These are phyloP conservation scores for Aspergillus bridgeri DNA, from an alignment of 495 filamentous ascomycete genomes.

Conservation along the genomic window DNA sequence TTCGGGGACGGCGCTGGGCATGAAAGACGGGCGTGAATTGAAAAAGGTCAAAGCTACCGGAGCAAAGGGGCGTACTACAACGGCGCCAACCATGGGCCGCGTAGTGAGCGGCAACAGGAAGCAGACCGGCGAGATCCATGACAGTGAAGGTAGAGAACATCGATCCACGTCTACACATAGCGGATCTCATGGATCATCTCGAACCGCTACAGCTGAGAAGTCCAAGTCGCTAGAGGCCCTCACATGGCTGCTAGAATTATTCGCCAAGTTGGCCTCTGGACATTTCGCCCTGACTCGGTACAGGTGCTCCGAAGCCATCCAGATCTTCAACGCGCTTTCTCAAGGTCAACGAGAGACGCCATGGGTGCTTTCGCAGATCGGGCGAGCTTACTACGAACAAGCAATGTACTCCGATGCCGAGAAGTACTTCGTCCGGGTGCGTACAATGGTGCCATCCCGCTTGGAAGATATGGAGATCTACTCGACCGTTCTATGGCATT, in stretches of 20 bases:
- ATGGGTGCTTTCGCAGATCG: constrained; percentile 91
- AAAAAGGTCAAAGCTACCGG: constrained; percentile 71
- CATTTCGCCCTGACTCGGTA: constrained; percentile 76
- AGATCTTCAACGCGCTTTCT: constrained; percentile 64
- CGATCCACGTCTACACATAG: constrained; percentile 27
- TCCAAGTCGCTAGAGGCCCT: constrained; percentile 73
- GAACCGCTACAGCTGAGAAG: constrained; percentile 29
- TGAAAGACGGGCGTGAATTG: constrained; percentile 65
- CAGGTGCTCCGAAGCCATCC: constrained; percentile 70
- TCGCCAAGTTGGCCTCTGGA: constrained; percentile 76
- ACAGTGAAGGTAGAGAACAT: constrained; percentile 60
- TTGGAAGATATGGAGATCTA: constrained; percentile 96
- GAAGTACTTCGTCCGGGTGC: constrained; percentile 74
- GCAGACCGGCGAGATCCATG: constrained; percentile 62
- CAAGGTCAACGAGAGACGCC: constrained; percentile 82
- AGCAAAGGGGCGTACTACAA: constrained; percentile 50
- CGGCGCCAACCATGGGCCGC: constrained; percentile 66
- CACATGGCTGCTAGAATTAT: constrained; percentile 73
- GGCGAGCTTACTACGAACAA: constrained; percentile 84
- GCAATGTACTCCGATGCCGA: constrained; percentile 81
- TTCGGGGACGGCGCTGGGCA: constrained; percentile 46
- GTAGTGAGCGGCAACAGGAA: constrained; percentile 79
- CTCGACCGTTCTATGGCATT: constrained; percentile 94
- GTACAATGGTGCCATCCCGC: constrained; percentile 69
- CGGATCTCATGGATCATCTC: constrained; percentile 24